Evolutionary conservation across 1,284 basidiomycete genomes (phyloP), one percentile per base, ranked within the genome.

Genomic region (Cystobasidium sp.): DNA sequence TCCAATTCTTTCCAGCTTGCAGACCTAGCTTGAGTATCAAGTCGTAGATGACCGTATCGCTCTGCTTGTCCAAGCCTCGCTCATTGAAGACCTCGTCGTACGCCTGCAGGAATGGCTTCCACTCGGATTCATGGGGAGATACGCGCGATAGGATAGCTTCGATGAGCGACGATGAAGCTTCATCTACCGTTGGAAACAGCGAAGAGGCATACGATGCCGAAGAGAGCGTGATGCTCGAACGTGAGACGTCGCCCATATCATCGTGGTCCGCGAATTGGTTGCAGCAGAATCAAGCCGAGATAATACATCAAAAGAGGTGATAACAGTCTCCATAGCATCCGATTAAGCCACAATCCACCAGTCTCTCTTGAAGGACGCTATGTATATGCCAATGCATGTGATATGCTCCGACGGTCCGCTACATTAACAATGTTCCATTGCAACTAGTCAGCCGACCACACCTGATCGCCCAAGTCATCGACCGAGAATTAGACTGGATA

Each of bases 41-140:
- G 58, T 59, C 75, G 52, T 76, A 76, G 10, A 67, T 53, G 37
- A 63, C 71, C 20, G 65, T 68, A 31, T 74, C 71, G n/a, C 49
- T 47, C 64, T 74, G 47, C 49, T 61, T 59, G 43, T 71, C 69
- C 49, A 47, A 31, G 8, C 68, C 68, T 18, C 47, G n/a, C 24
- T 70, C 74, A 43, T 58, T 58, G 68, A 75, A 75, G 52, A 71
- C 74, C 43, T 70, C 58, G 20, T 75, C 65, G 51, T 62, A 75
- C 9, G 52, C 55, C 31, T 47, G 49, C 47, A 71, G 61, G 58
- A 71, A 58, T 41, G 69, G 58, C 51, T 71, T 71, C 69, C 69
- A 71, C 39, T 71, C 69, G 20, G 56, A 53, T 24, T 59, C 24
- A 9, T 14, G 18, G 51, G 52, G 39, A 43, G 68, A 68, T 1